Base-by-base conservation (phyloP, 2,329 filamentous ascomycete genomes). In the Aspergillus amoenus region DNA sequence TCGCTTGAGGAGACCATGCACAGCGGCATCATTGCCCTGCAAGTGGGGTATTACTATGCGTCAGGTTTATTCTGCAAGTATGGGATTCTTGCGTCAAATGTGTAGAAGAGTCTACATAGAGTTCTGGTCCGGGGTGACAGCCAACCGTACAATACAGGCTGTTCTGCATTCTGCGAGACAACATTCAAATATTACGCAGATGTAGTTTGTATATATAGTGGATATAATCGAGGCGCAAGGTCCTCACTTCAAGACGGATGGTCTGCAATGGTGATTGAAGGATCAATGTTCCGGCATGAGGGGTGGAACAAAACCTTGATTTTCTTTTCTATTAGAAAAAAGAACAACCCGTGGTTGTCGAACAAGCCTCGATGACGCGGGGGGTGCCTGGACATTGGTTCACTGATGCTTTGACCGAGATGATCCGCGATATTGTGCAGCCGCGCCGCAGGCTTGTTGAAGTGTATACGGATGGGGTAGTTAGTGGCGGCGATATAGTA, bases 101-200 rank as follows among this genome's bases (percentile, higher is more conserved):
- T 17, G 24, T 22, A 37, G 47, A 30, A 32, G 17, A 6, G 11
- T 3, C 8, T 18, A 21, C 30, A 51, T 51, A 30, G 21, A 27
- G 30, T 41, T 51, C 27, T 51, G 22, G n/a, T 45, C 12, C 12
- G 27, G 43, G 43, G 34, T 37, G 13, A 37, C 34, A 13, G 15
- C 34, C 34, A 37, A 37, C 34, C 34, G 27, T 45, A 42, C 59
- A 49, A 43, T 27, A 56, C 47, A 58, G 58, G 61, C 62, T 55
- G 39, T 37, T 61, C 57, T 59, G 27, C 58, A 57, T 52, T 48
- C 51, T 54, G 50, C 58, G 45, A 40, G 56, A 44, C 58, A 48
- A 49, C 54, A 37, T 57, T 52, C 58, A 60, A 55, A 45, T 64
- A 30, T 30, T 8, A 30, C 27, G 27, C 27, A 30, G 27, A 3